Percentiles rank a stretch among this genome's conserved stretches.
These are phyloP conservation scores for Neurospora sp. DNA, from an alignment of 495 filamentous ascomycete species.

Conservation along the genomic window DNA sequence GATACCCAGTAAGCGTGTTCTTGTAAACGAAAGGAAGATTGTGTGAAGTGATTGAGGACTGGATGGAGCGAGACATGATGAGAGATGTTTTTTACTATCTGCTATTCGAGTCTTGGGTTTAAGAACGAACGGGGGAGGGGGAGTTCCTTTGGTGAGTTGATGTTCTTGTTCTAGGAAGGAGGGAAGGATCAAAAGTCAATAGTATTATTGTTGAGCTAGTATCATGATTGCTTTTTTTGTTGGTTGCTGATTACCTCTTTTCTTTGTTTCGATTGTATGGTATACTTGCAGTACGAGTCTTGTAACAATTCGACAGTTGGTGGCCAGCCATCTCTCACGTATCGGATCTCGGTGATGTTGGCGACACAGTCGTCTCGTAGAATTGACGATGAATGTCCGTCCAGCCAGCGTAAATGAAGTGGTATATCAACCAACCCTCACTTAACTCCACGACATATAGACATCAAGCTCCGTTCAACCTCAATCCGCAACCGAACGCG, in stretches of 20 bases:
- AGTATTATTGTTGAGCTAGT: not conserved
- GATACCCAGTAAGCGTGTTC: not conserved
- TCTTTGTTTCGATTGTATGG: not conserved
- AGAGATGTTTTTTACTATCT: not conserved
- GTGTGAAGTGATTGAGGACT: not conserved
- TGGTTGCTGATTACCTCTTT: not conserved
- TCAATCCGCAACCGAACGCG: not conserved
- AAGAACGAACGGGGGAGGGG: not conserved
- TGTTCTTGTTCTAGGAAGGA: not conserved
- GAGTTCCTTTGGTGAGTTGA: not conserved
- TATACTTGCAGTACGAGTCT: not conserved
- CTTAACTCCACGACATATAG: not conserved
- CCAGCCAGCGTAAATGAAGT: not conserved
- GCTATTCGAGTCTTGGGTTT: not conserved
- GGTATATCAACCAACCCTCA: not conserved
- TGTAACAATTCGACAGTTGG: not conserved
- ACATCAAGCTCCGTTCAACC: not conserved
- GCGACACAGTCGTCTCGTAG: not conserved
- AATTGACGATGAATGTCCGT: not conserved
- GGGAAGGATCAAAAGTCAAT: not conserved
- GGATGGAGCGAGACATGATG: not conserved
- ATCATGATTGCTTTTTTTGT: not conserved
- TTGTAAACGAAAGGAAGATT: not conserved
- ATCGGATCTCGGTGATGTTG: not conserved
- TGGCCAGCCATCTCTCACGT: not conserved